A percentile compares a stretch with the other conserved stretches of the same genome.
Conservation (phyloP, 83 land plant species). For the Picea engelmannii region DNA sequence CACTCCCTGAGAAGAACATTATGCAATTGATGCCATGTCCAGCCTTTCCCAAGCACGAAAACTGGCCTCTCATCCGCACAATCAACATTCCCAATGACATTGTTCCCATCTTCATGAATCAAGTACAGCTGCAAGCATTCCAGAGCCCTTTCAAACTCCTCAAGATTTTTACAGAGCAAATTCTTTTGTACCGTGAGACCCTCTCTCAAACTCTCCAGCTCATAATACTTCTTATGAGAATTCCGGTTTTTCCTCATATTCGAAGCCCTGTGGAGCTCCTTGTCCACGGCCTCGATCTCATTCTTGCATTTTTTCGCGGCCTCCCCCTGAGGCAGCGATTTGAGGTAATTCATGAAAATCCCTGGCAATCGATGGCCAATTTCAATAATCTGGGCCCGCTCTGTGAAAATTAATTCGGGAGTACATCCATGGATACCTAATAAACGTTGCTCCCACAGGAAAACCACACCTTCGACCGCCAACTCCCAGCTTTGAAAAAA, state of each 20-base stretch:
- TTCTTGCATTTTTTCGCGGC: background rate
- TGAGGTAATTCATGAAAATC: background rate
- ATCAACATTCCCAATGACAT: background rate
- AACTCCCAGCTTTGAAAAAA: background rate
- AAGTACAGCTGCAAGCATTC: background rate
- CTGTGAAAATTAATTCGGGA: background rate
- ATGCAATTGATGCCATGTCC: constrained; percentile 10
- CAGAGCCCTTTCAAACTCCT: constrained; percentile 8
- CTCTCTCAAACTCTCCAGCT: too few species aligned
- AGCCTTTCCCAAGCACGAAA: background rate
- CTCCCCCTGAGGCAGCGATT: background rate
- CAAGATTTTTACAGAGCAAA: background rate
- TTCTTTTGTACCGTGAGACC: background rate
- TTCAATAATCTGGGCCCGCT: background rate
- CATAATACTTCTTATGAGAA: background rate
- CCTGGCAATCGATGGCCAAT: too few species aligned
- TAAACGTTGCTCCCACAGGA: background rate
- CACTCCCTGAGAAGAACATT: constrained; percentile 1
- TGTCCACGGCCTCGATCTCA: background rate
- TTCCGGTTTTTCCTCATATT: background rate
- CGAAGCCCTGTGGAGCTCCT: background rate
- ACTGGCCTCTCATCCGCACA: background rate
- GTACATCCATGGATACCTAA: background rate
- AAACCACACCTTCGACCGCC: background rate
- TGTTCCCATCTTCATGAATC: background rate